Evolutionary conservation across 352 stramenopile species (phyloP), one percentile per base, ranked within the genome.

Genomic region (Phytophthora multivora): DNA sequence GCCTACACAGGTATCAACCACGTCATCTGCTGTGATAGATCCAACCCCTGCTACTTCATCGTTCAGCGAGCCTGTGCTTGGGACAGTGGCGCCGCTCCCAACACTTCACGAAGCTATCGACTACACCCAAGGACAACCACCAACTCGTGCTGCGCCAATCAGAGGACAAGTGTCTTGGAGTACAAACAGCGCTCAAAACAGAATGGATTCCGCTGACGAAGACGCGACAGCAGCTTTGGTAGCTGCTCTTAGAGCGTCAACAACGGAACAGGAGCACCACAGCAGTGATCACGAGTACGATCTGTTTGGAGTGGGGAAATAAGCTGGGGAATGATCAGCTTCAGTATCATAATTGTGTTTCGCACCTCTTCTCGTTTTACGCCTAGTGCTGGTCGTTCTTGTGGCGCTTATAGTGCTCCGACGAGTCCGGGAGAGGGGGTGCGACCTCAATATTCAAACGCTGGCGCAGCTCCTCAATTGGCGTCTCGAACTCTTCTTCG

Each of bases 401-500:
- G 51, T 70, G 46, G 50, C 42, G 55, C n/a, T 45, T 57, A 30
- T 62, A 73, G 63, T 76, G 64, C 23, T 66, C 55, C 13, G 63
- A 77, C 40, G 54, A 79, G 51, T 69, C 50, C 0, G 62, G 51
- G 5, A 80, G 61, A n/a, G 59, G 36, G 25, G 77, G 77, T 10
- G 77, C 77, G n/a, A 82, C 51, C 31, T 81, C 69, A 39, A 86
- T 75, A 35, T 69, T 69, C 28, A 92, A 65, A 16, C 80, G 81
- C 48, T 79, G 41, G 42, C 96, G 84, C 51, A 99, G 74, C 36
- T 97, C 82, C 11, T 85, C 68, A 40, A 99, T 77, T 23, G 86
- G 80, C 23, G 89, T 97, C 66, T 98, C 91, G 47, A 98, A 97
- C 64, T 98, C 88, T 47, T 96, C 73, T 75, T 99, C 97, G 69